Evolutionary conservation across 805 yeast species (phyloP).

Genomic region (Metschnikowia chrysomelidarum): DNA sequence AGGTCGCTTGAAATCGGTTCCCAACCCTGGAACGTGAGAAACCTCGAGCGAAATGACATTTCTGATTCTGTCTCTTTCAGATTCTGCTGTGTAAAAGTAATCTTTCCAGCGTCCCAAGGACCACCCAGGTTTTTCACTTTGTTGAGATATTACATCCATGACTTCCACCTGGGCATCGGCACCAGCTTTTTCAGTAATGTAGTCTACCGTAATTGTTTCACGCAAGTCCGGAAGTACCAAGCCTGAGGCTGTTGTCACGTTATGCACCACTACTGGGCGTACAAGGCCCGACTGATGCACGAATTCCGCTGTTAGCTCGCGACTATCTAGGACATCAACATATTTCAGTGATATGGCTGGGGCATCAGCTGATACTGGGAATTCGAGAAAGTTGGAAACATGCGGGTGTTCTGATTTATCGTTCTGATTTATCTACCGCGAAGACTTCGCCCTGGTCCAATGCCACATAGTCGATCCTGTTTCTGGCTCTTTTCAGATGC

Average conservation of each 20-base stretch:
- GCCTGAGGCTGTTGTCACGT: conserved; percentile 33
- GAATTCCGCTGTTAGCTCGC: conserved; percentile 34
- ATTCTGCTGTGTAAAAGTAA: conserved; percentile 50
- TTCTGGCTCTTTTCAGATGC: conserved; percentile 49
- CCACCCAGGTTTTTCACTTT: conserved; percentile 63
- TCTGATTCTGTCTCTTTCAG: conserved; percentile 59
- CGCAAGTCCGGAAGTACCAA: conserved; percentile 49
- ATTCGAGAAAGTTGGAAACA: conserved; percentile 25
- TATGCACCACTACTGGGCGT: conserved; percentile 48
- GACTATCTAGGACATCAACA: conserved; percentile 32
- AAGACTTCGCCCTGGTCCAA: conserved; percentile 67
- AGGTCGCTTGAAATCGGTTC: conserved; percentile 58
- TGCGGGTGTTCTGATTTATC: conserved; percentile 58
- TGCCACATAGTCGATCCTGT: conserved; percentile 74
- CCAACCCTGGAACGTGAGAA: conserved; percentile 50
- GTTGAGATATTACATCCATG: conserved; percentile 86
- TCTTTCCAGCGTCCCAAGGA: conserved; percentile 69
- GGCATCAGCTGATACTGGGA: conserved; percentile 15
- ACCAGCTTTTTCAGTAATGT: conserved; percentile 61
- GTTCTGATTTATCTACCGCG: conserved; percentile 44
- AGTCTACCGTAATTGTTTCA: conserved; percentile 48
- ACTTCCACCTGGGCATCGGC: conserved; percentile 66
- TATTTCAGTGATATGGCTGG: conserved; percentile 11
- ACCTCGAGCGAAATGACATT: conserved; percentile 85
- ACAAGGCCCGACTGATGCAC: conserved; percentile 31